A percentile compares a stretch with the other conserved stretches of the same genome.
Conservation (phyloP, 768 basidiomycete species). For the Cystoderma amianthinum region DNA sequence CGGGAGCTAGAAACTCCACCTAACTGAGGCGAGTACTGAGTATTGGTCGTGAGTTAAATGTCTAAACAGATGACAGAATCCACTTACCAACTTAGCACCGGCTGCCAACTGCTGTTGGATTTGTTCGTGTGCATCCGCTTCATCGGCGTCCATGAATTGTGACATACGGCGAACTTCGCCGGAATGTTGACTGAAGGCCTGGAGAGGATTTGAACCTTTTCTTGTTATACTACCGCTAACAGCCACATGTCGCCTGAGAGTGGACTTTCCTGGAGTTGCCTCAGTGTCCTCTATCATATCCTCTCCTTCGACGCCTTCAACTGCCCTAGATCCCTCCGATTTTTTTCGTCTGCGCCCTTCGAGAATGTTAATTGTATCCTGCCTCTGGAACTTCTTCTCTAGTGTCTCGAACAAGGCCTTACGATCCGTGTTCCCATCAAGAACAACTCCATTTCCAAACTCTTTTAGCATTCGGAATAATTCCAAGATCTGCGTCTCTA, state of each 20-base stretch:
- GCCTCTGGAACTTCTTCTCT: conserved; percentile 77
- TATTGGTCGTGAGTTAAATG: conserved; percentile 3
- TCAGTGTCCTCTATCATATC: conserved; percentile 45
- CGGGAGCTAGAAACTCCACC: conserved; percentile 58
- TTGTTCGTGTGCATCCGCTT: conserved; percentile 75
- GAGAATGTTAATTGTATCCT: conserved; percentile 78
- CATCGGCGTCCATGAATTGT: conserved; percentile 89
- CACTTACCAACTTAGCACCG: conserved; percentile 62
- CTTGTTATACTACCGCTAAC: conserved; percentile 19
- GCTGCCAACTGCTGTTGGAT: conserved; percentile 80
- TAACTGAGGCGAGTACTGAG: conserved; percentile 56
- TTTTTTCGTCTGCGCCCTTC: conserved; percentile 55
- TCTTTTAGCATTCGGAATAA: conserved; percentile 92
- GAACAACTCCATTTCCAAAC: conserved; percentile 68
- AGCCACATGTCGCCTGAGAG: conserved; percentile 26
- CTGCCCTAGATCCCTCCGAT: conserved; percentile 11
- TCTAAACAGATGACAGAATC: conserved; percentile 1
- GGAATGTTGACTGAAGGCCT: conserved; percentile 21
- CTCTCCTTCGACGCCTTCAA: conserved; percentile 21
- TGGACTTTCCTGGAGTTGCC: conserved; percentile 54
- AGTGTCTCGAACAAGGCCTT: conserved; percentile 74
- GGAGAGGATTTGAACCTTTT: conserved; percentile 15
- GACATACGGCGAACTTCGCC: conserved; percentile 53
- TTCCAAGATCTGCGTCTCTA: conserved; percentile 90
- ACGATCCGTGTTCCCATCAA: conserved; percentile 73